Evolutionary conservation across 2,329 filamentous ascomycete species (phyloP).

Genomic region (Penicillium vulpinum): DNA sequence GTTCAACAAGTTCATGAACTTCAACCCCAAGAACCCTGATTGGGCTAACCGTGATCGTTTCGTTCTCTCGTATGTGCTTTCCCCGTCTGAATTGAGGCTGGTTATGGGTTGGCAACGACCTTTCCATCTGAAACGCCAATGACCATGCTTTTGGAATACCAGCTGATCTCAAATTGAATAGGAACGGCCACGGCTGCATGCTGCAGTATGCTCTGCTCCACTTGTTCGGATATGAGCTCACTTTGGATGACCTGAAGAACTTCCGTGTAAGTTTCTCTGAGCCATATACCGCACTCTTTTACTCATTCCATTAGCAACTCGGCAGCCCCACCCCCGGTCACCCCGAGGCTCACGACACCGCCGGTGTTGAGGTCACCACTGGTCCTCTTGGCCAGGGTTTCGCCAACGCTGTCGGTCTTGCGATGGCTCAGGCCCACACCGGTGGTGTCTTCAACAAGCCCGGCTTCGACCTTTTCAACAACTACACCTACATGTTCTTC

Average conservation of each 20-base stretch:
- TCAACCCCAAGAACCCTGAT: slow-evolving; percentile 98
- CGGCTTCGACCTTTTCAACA: slow-evolving; percentile 85
- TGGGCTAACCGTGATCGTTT: slow-evolving; percentile 99
- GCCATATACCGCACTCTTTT: background rate
- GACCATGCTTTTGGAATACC: background rate
- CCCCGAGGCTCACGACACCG: slow-evolving; percentile 94
- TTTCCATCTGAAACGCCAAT: background rate
- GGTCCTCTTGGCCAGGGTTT: slow-evolving; percentile 97
- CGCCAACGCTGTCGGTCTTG: slow-evolving; percentile 94
- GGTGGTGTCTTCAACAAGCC: slow-evolving; percentile 95
- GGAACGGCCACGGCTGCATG: slow-evolving; percentile 99
- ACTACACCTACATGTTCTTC: slow-evolving; percentile 96
- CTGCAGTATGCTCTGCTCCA: slow-evolving; percentile 98
- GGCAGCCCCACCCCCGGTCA: slow-evolving; percentile 90
- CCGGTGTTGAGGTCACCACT: slow-evolving; percentile 96
- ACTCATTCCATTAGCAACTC: slow-evolving; percentile 53
- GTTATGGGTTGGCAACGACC: too few species aligned
- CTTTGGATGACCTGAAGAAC: slow-evolving; percentile 87
- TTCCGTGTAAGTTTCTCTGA: slow-evolving; percentile 75
- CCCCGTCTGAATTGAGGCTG: background rate
- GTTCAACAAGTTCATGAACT: slow-evolving; percentile 98
- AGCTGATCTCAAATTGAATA: slow-evolving; percentile 40
- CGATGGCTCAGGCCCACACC: slow-evolving; percentile 92
- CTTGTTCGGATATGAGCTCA: slow-evolving; percentile 85
- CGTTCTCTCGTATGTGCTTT: slow-evolving; percentile 84